Conservation (phyloP, 2,329 filamentous ascomycete species). For the Cladosporium oxysporum region DNA sequence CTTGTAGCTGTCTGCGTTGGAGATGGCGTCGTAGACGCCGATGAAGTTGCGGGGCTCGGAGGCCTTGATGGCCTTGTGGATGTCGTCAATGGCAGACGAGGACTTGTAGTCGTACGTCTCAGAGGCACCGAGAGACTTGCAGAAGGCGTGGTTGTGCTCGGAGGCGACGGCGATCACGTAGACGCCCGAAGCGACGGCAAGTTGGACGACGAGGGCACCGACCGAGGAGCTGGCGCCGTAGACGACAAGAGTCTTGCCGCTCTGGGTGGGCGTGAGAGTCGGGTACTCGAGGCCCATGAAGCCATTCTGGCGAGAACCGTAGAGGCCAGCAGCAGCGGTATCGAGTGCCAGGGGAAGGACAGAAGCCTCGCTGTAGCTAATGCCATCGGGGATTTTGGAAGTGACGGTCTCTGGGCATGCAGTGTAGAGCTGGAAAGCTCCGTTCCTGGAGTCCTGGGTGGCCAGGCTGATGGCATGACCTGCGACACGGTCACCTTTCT, state of each 20-base stretch:
- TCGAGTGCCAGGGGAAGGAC: conserved; percentile 49
- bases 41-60: conserved; percentile 38
- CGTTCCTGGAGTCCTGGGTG: conserved; percentile 29
- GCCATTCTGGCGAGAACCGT: conserved; percentile 36
- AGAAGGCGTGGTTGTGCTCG: conserved; percentile 37
- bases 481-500: conserved; percentile 41
- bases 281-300: conserved; percentile 44
- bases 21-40: conserved; percentile 46
- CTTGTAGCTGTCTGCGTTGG: conserved; percentile 29
- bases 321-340: conserved; percentile 48
- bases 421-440: conserved; percentile 41
- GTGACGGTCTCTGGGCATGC: conserved; percentile 34
- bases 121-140: conserved; percentile 24
- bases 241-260: conserved; percentile 42
- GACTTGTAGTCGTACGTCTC: conserved; percentile 21
- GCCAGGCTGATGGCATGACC: conserved; percentile 28
- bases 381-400: conserved; percentile 41
- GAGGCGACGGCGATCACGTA: conserved; percentile 38
- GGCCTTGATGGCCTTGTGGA: conserved; percentile 28
- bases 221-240: conserved; percentile 43
- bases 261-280: conserved; percentile 34
- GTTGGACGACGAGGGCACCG: conserved; percentile 37
- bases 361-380: conserved; percentile 42
- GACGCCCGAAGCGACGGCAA: conserved; percentile 39
- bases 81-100: conserved; percentile 13